phyloP scores from a whole-genome alignment of 2,329 filamentous ascomycete species.

The Scolecobasidium constrictum region DNA sequence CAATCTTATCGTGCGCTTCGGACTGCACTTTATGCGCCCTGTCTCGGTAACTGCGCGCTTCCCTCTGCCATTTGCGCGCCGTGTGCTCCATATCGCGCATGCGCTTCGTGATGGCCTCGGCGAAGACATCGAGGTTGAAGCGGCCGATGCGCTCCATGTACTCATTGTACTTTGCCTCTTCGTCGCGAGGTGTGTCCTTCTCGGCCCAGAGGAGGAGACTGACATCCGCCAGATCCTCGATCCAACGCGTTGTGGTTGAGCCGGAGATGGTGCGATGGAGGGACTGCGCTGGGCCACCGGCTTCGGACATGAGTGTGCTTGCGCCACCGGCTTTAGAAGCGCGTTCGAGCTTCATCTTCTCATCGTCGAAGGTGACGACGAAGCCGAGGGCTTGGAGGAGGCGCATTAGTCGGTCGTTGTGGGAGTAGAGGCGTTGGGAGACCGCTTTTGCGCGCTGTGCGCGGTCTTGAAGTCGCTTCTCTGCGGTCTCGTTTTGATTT shows the following conservation, averaged over 20 bases:
- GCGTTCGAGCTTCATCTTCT: conserved; percentile 65
- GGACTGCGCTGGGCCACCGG: conserved; percentile 16
- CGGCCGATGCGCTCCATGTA: conserved; percentile 64
- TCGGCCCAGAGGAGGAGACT: conserved; percentile 77
- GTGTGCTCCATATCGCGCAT: conserved; percentile 90
- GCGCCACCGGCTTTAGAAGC: conserved; percentile 44
- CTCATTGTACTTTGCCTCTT: conserved; percentile 61
- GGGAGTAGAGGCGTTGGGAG: conserved; percentile 69
- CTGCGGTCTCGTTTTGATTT: conserved; percentile 33
- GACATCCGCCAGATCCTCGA: conserved; percentile 53
- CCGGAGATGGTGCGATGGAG: conserved; percentile 32
- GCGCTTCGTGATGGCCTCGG: conserved; percentile 75
- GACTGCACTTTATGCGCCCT: conserved; percentile 70
- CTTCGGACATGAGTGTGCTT: conserved; percentile 23
- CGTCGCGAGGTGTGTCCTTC: conserved; percentile 51
- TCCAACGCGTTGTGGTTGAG: conserved; percentile 38
- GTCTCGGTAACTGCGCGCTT: conserved; percentile 77
- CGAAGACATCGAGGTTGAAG: conserved; percentile 76
- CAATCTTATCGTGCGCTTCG: conserved; percentile 91
- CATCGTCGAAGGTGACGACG: conserved; percentile 62
- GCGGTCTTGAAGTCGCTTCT: conserved; percentile 54
- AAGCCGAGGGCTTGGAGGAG: conserved; percentile 84
- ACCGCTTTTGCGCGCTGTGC: conserved; percentile 69
- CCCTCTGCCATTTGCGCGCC: conserved; percentile 85
- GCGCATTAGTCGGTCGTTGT: conserved; percentile 73